phyloP scores from a whole-genome alignment of 1,139 yeast species.

The Magnusiomyces sp. region DNA sequence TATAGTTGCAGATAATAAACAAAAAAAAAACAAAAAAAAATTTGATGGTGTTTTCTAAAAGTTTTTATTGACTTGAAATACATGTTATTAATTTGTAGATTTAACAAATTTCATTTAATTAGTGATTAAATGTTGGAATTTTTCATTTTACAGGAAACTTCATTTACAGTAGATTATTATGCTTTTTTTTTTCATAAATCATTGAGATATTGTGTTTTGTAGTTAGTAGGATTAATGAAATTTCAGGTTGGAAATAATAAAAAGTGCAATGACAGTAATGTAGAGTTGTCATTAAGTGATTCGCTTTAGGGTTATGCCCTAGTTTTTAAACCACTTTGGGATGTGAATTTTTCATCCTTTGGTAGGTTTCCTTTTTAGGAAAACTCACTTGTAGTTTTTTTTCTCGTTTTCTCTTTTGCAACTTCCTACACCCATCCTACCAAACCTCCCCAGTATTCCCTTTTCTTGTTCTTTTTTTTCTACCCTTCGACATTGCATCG shows the following conservation, averaged over 20 bases:
- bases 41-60: not conserved
- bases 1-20: conserved; percentile 1
- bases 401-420: not conserved
- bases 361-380: too few species aligned
- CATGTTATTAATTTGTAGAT: too few species aligned
- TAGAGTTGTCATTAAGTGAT: not conserved
- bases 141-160: not conserved
- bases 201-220: not conserved
- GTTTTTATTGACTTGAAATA: not conserved
- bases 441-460: not conserved
- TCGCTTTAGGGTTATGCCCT: conserved; percentile 15
- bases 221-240: too few species aligned
- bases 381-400: not conserved
- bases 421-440: not conserved
- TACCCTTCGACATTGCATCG: conserved; percentile 10
- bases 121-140: not conserved
- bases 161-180: not conserved
- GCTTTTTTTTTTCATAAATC: not conserved
- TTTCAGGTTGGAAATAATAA: not conserved
- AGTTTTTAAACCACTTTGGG: not conserved
- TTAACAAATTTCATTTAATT: too few species aligned
- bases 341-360: too few species aligned
- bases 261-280: not conserved
- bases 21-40: conserved; percentile 1
- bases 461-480: conserved; percentile 10